Base-by-base conservation (phyloP, 306 rosid species). In the Biancaea sappan region DNA sequence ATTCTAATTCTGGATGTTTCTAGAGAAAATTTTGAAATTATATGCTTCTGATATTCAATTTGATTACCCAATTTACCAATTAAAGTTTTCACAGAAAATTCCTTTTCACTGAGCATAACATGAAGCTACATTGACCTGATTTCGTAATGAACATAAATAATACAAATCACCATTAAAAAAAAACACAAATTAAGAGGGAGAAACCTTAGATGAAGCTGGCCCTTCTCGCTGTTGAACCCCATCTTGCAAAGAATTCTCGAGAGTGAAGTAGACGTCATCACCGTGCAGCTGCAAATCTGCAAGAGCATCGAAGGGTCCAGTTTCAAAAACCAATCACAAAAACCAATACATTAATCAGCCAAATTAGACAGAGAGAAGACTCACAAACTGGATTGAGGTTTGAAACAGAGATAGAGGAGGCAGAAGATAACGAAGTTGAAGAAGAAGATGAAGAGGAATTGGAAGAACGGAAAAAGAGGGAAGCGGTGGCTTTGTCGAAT, bases 221-320 rank as follows among this genome's bases (percentile, higher is more conserved):
- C 75, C 76, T 11, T 79, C 84, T 65, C 89, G 85, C 57, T 51
- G 83, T 15, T 80, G 88, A 79, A 34, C 79, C 43, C 68, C 94
- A 37, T 89, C 90, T 12, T 67, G 76, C 6, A 82, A 62, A 7
- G 83, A 15, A 62, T 54, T 76, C 60, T 91, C 98, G 10, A 94
- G 84, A 25, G 90, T 94, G 82, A 75, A 91, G 88, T 91, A 94
- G 5, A 94, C 77, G 67, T 94, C 98, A 43, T 91, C 98, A 37
- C 90, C 88, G 40, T 89, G 96, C 78, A 94, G 61, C 77, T 81
- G 90, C 77, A 94, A 86, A 75, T 90, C 96, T 90, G 85, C 79
- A 81, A 64, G 3, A 64, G 26, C 65, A 24, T 46, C 43, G 31
- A 38, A 76, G 54, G 16, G 41, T 25, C 24, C 16, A 3, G 57